Evolutionary conservation across 1,139 yeast species (phyloP), one percentile per base, ranked within the genome.

Genomic region (Candida tunisiensis): DNA sequence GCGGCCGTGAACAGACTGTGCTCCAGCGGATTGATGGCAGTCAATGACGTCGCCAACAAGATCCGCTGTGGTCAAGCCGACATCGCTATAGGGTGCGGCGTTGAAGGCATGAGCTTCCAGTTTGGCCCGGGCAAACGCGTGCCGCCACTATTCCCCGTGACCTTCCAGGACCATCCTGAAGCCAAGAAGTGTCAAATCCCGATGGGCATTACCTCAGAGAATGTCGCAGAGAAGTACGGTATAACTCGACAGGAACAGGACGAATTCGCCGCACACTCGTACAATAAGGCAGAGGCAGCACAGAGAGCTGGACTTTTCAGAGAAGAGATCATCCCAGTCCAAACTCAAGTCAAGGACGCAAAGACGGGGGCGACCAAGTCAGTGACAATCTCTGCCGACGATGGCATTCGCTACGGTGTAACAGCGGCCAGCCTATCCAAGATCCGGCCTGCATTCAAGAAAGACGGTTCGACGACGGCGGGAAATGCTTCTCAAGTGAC

Each of bases 401-500:
- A 85, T 49, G 96, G 96, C 16, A 91, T 93, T 50, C 71, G 96
- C 55, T 57, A 65, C 42, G 82, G 82, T 34, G 93, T 83, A 33
- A 80, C 93, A 28, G 70, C 85, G 25, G 72, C 66, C 39, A 67
- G 79, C 9, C 63, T 85, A 38, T 60, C 62, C 31, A 82, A 75
- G 53, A 57, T 85, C 41, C 72, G 62, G 53, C 92, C 96, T 10
- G 94, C 95, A n/a, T 85, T 85, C 62, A 67, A 66, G 46, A 63
- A 67, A 39, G 70, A 70, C 40, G 96, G 96, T 37, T 51, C 74
- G 27, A 80, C 95, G 10, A 85, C 80, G 40, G 96, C 96, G 21
- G 96, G 96, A 47, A 85, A 85, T 54, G 82, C 96, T 3, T 83
- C 95, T 3, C 96, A 85, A 57, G 77, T 83, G 28, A 72, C 92